Evolutionary conservation across 306 rosid species (phyloP).

Genomic region (Vigna unguiculata): DNA sequence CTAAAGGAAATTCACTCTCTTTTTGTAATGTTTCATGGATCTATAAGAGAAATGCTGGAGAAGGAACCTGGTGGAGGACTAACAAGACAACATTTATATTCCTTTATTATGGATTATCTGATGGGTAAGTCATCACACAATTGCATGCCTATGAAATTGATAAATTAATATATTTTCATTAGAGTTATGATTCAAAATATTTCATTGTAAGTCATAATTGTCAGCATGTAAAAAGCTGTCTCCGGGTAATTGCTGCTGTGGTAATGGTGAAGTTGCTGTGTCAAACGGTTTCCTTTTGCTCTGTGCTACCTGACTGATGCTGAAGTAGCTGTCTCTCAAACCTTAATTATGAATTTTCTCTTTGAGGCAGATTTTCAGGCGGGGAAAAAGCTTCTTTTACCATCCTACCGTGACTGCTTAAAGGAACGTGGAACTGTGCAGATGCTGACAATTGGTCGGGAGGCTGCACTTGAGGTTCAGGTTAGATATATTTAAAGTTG

Average conservation of each 20-base stretch:
- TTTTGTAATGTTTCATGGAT: conserved; percentile 88
- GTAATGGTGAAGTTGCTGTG: conserved; percentile 95
- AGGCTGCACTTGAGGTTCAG: conserved; percentile 99
- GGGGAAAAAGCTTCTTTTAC: conserved; percentile 84
- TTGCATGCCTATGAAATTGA: conserved; percentile 36
- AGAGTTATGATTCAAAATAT: conserved; percentile 62
- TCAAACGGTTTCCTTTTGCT: conserved; percentile 72
- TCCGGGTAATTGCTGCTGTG: conserved; percentile 95
- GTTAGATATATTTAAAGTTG: conserved; percentile 50
- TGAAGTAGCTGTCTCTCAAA: conserved; percentile 75
- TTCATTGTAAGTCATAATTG: conserved; percentile 96
- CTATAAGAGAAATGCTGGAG: conserved; percentile 80
- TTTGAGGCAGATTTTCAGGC: conserved; percentile 93
- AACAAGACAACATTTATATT: conserved; percentile 74
- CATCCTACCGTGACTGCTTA: conserved; percentile 86
- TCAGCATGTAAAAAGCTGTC: conserved; percentile 93
- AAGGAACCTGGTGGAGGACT: conserved; percentile 84
- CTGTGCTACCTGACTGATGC: conserved; percentile 73
- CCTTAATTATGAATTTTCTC: conserved; percentile 68
- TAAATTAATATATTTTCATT: conserved; percentile 43
- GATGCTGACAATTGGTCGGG: conserved; percentile 89
- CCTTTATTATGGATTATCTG: conserved; percentile 91
- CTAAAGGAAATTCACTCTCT: conserved; percentile 90
- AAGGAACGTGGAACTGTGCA: conserved; percentile 96
- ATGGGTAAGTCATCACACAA: conserved; percentile 71